Evolutionary conservation across 148 eudicot genomes (phyloP), one percentile per base, ranked within the genome.

Genomic region (Spergularia bocconei): DNA sequence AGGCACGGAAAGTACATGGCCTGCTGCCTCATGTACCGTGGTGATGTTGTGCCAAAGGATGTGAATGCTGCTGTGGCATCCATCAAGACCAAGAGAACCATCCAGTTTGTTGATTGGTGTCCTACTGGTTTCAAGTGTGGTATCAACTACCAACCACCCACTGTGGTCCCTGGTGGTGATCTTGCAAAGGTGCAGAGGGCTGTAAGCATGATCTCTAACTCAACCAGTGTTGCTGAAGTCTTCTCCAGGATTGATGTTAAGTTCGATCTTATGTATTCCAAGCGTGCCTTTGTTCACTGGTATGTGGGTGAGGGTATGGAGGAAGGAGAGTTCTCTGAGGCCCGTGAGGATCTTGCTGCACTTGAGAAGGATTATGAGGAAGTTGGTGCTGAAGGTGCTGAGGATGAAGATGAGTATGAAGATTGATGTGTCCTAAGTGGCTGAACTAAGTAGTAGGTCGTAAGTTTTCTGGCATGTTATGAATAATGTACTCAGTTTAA

Each of bases 301-400:
- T 84, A 84, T 10, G 87, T 84, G 56, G 87, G 87, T 68, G 84
- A 84, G 82, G 87, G 87, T 41, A 84, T 84, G 87, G 87, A 84
- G 74, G 87, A 84, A 79, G 87, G 87, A n/a, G 87, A 81, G 77
- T 84, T 84, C 75, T 78, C 80, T 6, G 87, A 81, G 44, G 87
- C 87, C 55, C 75, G 84, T 13, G 84, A 84, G 77, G 87, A 84
- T 79, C 78, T 84, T 11, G 87, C 84, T 72, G 87, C 86, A 8
- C 76, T 84, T 0, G 86, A 75, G 81, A 84, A 78, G 80, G 84
- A 81, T 67, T 81, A 81, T 14, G 86, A 81, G 64, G 86, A 84
- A 67, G 84, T 82, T 56, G 85, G 85, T 41, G 82, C 82, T 25
- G 85, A 82, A 72, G 79, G 80, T 3, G 80, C 65, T 23, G 85